Evolutionary conservation across 129 eudicot species (phyloP), one percentile per base, ranked within the genome.

Genomic region (Helianthus tuberosus): DNA sequence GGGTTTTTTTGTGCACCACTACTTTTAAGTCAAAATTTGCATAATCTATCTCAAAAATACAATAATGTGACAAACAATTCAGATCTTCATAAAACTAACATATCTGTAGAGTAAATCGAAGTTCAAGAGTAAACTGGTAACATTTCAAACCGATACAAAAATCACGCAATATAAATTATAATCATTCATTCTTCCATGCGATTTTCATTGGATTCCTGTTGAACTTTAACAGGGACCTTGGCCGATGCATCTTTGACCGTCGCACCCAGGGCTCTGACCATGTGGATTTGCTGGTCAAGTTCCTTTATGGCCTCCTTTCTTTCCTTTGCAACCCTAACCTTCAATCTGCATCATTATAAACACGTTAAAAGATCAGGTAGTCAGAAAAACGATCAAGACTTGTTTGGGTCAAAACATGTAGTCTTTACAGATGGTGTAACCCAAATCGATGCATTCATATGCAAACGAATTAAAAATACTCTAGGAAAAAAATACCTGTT

Each of bases 261-360:
- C 11, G 79, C 87, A 60, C 47, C 70, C 8, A 91, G 97, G 59
- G 97, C 91, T 60, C 71, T 71, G 81, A 91, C 53, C 86, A 91
- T 50, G 76, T 66, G 61, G 63, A 92, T 81, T 76, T 86, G 77
- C 76, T 89, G 88, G 9, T 89, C 80, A 68, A 83, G 82, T 83
- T 84, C 96, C 67, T 77, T 87, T 46, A 27, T 15, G 8, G 79
- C 96, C 64, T 80, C 86, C 14, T 16, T 77, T 67, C n/a, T 85
- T 74, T 82, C 82, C 71, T 70, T 80, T 11, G 72, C 52, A 64
- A 63, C 79, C 85, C 82, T 89, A 27, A 84, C 84, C 55, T 74
- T 78, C 87, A 84, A 58, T 78, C 92, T 86, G 86, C 68, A 69
- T 6, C 23, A 14, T 51, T 16, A 61, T 61, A 53, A 16, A 53